Evolutionary conservation across 768 basidiomycete genomes (phyloP).

Genomic region (Phlegmacium glaucopus): DNA sequence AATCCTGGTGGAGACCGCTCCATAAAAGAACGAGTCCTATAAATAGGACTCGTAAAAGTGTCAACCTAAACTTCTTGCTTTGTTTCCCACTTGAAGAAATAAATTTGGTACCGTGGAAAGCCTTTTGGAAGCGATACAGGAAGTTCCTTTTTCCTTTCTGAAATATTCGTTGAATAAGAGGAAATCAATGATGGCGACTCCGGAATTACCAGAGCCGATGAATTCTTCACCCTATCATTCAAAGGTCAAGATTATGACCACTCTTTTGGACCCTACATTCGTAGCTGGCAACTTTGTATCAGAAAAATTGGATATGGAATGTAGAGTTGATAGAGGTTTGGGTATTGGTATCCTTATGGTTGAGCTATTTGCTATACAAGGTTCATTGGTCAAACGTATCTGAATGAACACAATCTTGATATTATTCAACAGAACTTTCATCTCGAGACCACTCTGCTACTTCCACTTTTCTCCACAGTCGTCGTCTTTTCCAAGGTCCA

Average conservation of each 20-base stretch:
- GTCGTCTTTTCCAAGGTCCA: constrained; percentile 76
- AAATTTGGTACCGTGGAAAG: no score
- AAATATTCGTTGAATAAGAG: no score
- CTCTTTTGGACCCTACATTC: constrained; percentile 54
- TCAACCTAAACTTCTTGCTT: no score
- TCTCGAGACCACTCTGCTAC: constrained; percentile 81
- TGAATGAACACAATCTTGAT: constrained; percentile 2
- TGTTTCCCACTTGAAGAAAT: no score
- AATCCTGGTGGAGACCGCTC: no score
- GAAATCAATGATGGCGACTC: no score
- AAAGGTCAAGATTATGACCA: constrained; percentile 69
- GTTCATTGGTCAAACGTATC: constrained; percentile 30
- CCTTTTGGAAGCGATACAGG: no score
- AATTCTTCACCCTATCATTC: constrained; percentile 77
- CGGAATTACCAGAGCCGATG: constrained; percentile 54
- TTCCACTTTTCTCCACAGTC: constrained; percentile 68
- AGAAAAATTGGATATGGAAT: constrained; percentile 81
- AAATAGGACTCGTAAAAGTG: no score
- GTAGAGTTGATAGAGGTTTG: constrained; percentile 67
- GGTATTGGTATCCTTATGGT: constrained; percentile 79
- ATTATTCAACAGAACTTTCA: constrained; percentile 52
- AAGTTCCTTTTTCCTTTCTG: no score
- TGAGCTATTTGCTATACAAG: constrained; percentile 73
- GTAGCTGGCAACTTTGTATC: constrained; percentile 64
- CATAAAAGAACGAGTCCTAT: no score